Evolutionary conservation across 345 rosid species (phyloP).

Genomic region (Gossypioides kirkii): DNA sequence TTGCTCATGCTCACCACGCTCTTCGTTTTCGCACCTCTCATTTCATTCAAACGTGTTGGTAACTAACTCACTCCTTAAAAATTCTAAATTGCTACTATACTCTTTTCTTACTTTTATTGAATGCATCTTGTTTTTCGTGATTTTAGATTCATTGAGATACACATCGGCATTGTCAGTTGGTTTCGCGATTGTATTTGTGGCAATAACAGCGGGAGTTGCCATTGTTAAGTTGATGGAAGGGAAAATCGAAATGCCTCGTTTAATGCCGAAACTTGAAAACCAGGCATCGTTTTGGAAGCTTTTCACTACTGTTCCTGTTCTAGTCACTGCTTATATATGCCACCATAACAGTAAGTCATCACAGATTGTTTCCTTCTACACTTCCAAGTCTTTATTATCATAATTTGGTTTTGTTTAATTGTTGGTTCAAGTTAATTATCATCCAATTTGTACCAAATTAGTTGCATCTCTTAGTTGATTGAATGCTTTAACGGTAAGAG

Average conservation of each 20-base stretch:
- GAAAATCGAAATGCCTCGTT: slow-evolving; percentile 39
- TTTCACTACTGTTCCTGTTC: slow-evolving; percentile 50
- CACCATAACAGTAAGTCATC: slow-evolving; percentile 54
- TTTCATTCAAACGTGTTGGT: slow-evolving; percentile 64
- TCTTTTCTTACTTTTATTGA: neutral
- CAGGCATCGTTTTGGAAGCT: slow-evolving; percentile 69
- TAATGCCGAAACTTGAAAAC: slow-evolving; percentile 42
- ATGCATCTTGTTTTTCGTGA: neutral
- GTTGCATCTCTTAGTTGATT: neutral
- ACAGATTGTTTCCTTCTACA: neutral
- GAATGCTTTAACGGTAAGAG: neutral
- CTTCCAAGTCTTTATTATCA: neutral
- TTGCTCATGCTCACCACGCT: slow-evolving; percentile 46
- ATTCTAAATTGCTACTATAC: neutral
- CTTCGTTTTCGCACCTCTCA: slow-evolving; percentile 51
- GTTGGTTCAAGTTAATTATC: neutral
- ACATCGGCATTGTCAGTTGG: slow-evolving; percentile 62
- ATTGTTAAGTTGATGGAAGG: slow-evolving; percentile 41
- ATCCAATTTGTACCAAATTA: neutral
- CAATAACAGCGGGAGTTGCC: slow-evolving; percentile 49
- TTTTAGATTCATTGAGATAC: slow-evolving; percentile 57
- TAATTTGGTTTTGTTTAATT: neutral
- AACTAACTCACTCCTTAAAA: neutral
- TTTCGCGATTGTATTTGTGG: slow-evolving; percentile 59
- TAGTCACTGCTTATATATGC: slow-evolving; percentile 68